Conservation (phyloP, 1,284 basidiomycete species). For the Ceratobasidium sp. region DNA sequence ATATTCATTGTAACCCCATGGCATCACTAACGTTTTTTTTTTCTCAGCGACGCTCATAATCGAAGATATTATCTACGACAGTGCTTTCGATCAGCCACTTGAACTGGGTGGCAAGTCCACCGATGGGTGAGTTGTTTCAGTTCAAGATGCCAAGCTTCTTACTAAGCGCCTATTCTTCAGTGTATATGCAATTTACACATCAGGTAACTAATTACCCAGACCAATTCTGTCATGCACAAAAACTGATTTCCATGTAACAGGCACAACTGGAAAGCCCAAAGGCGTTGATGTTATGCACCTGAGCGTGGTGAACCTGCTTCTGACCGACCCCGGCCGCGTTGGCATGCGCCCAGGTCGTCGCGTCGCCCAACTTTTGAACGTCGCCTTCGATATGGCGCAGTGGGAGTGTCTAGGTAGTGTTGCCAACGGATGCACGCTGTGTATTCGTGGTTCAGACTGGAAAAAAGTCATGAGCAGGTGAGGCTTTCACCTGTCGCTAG, state of each 20-base stretch:
- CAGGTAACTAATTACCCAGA: slow-evolving; percentile 57
- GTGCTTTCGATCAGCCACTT: slow-evolving; percentile 53
- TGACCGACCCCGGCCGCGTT: slow-evolving; percentile 62
- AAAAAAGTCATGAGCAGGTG: slow-evolving; percentile 60
- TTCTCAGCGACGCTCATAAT: slow-evolving; percentile 52
- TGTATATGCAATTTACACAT: slow-evolving; percentile 70
- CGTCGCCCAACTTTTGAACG: slow-evolving; percentile 69
- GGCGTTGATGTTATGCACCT: slow-evolving; percentile 68
- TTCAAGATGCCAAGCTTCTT: slow-evolving; percentile 52
- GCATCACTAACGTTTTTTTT: slow-evolving; percentile 49
- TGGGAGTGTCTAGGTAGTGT: slow-evolving; percentile 71
- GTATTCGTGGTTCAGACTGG: slow-evolving; percentile 68
- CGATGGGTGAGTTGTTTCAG: slow-evolving; percentile 45
- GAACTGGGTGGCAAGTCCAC: slow-evolving; percentile 11
- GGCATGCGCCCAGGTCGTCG: slow-evolving; percentile 65
- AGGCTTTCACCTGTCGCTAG: neutral
- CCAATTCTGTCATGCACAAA: neutral
- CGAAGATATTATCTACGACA: slow-evolving; percentile 56
- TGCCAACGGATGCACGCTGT: slow-evolving; percentile 67
- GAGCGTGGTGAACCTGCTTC: slow-evolving; percentile 63
- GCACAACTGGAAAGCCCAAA: slow-evolving; percentile 68
- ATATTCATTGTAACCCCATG: slow-evolving; percentile 48
- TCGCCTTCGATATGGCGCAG: slow-evolving; percentile 71
- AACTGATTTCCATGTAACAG: slow-evolving; percentile 52
- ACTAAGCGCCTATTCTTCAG: slow-evolving; percentile 54